phyloP scores from a whole-genome alignment of 441 rosid genomes.

The Daphne laureola region DNA sequence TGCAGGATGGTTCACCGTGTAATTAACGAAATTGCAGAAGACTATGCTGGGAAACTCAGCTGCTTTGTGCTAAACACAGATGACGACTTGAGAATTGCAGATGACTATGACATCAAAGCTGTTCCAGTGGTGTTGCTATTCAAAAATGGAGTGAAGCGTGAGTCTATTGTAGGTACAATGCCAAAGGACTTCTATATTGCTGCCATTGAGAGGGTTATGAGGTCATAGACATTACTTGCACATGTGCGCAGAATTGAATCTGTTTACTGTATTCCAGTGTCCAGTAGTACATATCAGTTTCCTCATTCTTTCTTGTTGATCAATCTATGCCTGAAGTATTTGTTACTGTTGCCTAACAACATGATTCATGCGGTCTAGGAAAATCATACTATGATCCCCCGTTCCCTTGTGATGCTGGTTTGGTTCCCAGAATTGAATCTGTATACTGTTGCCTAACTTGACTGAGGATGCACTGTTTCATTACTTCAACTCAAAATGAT shows the following conservation, averaged over 20 bases:
- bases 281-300: no score
- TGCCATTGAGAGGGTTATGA: conserved; percentile 81
- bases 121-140: conserved; percentile 82
- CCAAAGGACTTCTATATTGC: conserved; percentile 85
- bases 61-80: conserved; percentile 74
- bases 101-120: conserved; percentile 71
- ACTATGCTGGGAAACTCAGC: conserved; percentile 61
- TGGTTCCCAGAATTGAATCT: no score
- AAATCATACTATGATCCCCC: no score
- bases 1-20: conserved; percentile 86
- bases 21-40: conserved; percentile 75
- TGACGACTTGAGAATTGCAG: conserved; percentile 50
- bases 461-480: no score
- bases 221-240: conserved; percentile 24
- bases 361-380: no score
- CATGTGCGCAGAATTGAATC: not conserved
- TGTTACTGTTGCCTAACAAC: conserved; percentile 5
- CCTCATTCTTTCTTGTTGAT: no score
- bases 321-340: not conserved
- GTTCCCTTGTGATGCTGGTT: no score
- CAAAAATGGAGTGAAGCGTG: conserved; percentile 75
- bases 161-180: conserved; percentile 86
- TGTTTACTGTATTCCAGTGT: no score
- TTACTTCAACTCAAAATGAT: no score
- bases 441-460: no score